Conservation (phyloP, 192 early-diverging fungal genomes). For the Helicostylum pulchrum region DNA sequence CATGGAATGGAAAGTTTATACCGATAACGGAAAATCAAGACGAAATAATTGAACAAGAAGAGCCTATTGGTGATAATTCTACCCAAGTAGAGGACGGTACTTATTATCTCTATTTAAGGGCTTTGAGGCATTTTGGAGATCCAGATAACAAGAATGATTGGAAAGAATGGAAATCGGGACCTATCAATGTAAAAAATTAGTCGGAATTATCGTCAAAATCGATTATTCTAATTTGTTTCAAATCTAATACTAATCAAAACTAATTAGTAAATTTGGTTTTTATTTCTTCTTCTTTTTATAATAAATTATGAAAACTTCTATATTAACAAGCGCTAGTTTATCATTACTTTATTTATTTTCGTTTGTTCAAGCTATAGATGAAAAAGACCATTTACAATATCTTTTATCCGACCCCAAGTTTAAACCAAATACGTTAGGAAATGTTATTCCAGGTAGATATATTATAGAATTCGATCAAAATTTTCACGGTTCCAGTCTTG, state of each 20-base stretch:
- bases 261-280: too few species aligned
- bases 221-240: conserved; percentile 13
- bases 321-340: too few species aligned
- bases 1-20: conserved; percentile 4
- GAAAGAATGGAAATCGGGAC: conserved; percentile 20
- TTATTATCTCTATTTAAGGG: conserved; percentile 25
- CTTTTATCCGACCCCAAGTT: conserved; percentile 19
- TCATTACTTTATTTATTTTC: conserved; percentile 2
- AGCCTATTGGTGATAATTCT: conserved; percentile 23
- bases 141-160: conserved; percentile 22
- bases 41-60: conserved; percentile 16
- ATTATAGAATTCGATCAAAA: conserved; percentile 25
- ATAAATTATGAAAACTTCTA: background rate
- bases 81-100: conserved; percentile 13
- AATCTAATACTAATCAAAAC: background rate
- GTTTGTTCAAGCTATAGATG: background rate
- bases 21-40: background rate
- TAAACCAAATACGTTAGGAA: conserved; percentile 1
- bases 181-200: conserved; percentile 4
- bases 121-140: conserved; percentile 33
- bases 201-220: conserved; percentile 2
- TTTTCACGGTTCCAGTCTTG: conserved; percentile 1
- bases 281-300: background rate
- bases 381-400: background rate
- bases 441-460: conserved; percentile 18